Evolutionary conservation across 192 early-diverging fungal species (phyloP).

Genomic region (Mortierella alpina): DNA sequence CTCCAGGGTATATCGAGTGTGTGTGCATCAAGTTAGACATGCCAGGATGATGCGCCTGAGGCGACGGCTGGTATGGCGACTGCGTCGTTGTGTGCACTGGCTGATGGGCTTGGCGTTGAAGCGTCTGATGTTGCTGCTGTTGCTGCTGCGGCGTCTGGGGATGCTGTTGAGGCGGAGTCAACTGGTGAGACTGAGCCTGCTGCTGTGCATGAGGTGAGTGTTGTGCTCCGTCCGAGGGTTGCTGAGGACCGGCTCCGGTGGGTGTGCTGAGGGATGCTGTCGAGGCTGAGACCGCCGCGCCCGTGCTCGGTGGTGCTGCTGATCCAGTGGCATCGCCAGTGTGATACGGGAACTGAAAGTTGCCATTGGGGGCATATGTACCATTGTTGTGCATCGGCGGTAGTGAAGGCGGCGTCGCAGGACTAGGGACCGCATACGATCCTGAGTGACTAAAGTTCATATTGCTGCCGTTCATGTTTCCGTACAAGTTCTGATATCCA

Average conservation of each 20-base stretch:
- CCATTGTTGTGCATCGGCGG: conserved; percentile 33
- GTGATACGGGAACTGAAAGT: conserved; percentile 45
- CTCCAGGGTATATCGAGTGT: conserved; percentile 43
- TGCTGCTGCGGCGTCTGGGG: conserved; percentile 48
- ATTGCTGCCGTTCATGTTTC: conserved; percentile 21
- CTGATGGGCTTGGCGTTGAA: conserved; percentile 35
- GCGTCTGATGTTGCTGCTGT: conserved; percentile 25
- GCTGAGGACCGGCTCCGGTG: conserved; percentile 4
- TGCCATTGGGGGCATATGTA: conserved; percentile 14
- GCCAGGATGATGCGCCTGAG: conserved; percentile 40
- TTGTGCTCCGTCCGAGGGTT: conserved; percentile 21
- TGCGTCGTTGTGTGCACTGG: conserved; percentile 16
- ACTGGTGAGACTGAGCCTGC: conserved; percentile 17
- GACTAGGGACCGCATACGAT: conserved; percentile 26
- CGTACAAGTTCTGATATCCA: conserved; percentile 35
- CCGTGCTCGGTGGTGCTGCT: conserved; percentile 14
- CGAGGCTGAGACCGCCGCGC: background rate
- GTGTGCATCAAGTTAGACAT: conserved; percentile 37
- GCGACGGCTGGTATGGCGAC: conserved; percentile 35
- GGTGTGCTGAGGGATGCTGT: conserved; percentile 32
- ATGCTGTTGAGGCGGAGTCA: conserved; percentile 46
- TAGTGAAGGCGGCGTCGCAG: conserved; percentile 35
- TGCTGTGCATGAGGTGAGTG: conserved; percentile 45
- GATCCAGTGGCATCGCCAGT: conserved; percentile 18
- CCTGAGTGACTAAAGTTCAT: conserved; percentile 33